Percentiles rank a stretch among this genome's conserved stretches.
Evolutionary conservation across 139 green algal species (phyloP).

Genomic region (Chlorokybus atmophyticus): DNA sequence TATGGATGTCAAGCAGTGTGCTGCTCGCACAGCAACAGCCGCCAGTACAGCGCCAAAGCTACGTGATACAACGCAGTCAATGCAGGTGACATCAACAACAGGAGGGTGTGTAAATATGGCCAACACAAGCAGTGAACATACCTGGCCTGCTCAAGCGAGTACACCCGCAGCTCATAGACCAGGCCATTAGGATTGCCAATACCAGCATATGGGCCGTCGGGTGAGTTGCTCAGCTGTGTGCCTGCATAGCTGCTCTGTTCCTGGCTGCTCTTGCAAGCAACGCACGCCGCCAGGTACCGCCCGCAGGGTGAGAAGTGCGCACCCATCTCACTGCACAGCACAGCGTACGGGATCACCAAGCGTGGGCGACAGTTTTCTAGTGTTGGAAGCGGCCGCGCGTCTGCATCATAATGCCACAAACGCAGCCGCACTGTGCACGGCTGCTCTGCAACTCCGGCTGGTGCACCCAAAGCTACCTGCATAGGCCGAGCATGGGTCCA

Average conservation of each 20-base stretch:
- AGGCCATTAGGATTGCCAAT: slow-evolving; percentile 7
- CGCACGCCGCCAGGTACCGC: slow-evolving; percentile 54
- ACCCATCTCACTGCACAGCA: slow-evolving; percentile 82
- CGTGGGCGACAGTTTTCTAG: slow-evolving; percentile 18
- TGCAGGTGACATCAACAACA: not conserved
- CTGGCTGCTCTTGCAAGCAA: slow-evolving; percentile 34
- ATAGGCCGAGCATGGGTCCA: no score
- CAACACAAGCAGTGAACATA: slow-evolving; percentile 8
- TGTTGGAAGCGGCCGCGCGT: slow-evolving; percentile 11
- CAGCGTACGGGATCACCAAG: slow-evolving; percentile 49
- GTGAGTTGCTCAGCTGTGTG: not conserved
- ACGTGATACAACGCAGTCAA: not conserved
- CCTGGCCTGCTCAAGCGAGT: slow-evolving; percentile 38
- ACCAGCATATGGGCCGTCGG: not conserved
- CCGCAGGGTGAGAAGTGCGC: slow-evolving; percentile 72
- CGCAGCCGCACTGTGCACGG: slow-evolving; percentile 57
- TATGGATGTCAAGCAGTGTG: slow-evolving; percentile 87
- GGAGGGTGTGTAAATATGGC: not conserved
- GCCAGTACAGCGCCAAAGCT: slow-evolving; percentile 41
- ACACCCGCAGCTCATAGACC: slow-evolving; percentile 64
- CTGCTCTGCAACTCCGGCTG: slow-evolving; percentile 18
- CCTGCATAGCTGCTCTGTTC: not conserved
- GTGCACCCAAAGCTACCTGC: slow-evolving; percentile 5
- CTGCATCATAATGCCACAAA: slow-evolving; percentile 43
- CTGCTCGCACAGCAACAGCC: slow-evolving; percentile 50